These are phyloP conservation scores for Torulaspora pretoriensis DNA, from an alignment of 1,139 yeast genomes.

Conservation along the genomic window DNA sequence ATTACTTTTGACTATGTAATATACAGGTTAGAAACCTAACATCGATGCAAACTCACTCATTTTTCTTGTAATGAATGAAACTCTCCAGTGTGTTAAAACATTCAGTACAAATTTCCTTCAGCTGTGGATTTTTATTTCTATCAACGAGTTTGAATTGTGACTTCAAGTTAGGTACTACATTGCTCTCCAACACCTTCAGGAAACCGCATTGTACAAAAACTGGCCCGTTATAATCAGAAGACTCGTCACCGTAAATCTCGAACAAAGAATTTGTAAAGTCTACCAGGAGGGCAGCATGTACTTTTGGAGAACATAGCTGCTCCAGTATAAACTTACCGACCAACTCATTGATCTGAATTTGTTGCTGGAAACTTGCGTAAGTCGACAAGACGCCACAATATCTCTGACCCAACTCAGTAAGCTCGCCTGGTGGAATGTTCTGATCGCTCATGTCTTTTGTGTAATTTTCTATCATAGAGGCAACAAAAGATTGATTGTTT, in stretches of 20 bases:
- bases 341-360: slow-evolving; percentile 43
- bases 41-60: slow-evolving; percentile 33
- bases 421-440: slow-evolving; percentile 19
- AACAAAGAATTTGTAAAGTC: slow-evolving; percentile 64
- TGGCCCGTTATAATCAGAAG: slow-evolving; percentile 59
- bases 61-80: slow-evolving; percentile 69
- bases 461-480: slow-evolving; percentile 28
- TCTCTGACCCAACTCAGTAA: slow-evolving; percentile 27
- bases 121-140: slow-evolving; percentile 53
- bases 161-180: slow-evolving; percentile 46
- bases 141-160: slow-evolving; percentile 58
- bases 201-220: slow-evolving; percentile 61
- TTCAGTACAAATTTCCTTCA: slow-evolving; percentile 67
- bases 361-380: slow-evolving; percentile 49
- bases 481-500: slow-evolving; percentile 22
- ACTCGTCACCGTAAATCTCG: slow-evolving; percentile 78
- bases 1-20: slow-evolving; percentile 12
- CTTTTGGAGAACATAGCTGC: slow-evolving; percentile 28
- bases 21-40: slow-evolving; percentile 10
- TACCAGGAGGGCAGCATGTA: slow-evolving; percentile 41
- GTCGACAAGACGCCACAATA: slow-evolving; percentile 51
- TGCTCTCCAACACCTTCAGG: slow-evolving; percentile 41
- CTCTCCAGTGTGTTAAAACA: slow-evolving; percentile 62
- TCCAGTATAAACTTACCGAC: slow-evolving; percentile 48
- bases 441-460: slow-evolving; percentile 14